Base-by-base conservation (phyloP, 1,139 yeast genomes). In the Kluyveromyces marxianus region DNA sequence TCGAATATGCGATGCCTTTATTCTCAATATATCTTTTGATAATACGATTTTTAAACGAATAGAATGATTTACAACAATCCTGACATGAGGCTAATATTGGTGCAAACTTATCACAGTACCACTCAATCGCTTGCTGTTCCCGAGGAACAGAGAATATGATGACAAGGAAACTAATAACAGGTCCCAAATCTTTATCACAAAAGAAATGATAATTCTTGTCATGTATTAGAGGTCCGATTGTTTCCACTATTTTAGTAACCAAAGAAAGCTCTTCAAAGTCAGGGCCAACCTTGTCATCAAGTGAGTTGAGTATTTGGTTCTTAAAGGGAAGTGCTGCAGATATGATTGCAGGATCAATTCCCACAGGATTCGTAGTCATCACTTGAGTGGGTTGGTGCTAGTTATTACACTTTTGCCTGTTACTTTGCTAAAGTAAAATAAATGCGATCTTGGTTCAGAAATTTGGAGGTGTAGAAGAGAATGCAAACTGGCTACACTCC, bases 31-130 rank as follows among this genome's bases (percentile, higher is more conserved):
- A 80, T 40, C 72, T 75, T 43, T 72, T 67, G 45, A 79, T 66
- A 49, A 83, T 66, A 27, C 66, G 63, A 14, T 78, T 72, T 58
- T 81, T 73, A 5, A 80, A 79, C 35, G 68, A 61, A 49, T 77
- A 77, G 55, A 79, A 83, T 31, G 69, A 64, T 25, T 66, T 50
- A 4, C 77, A 63, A 62, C 92, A 84, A 4, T 69, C 62, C 27
- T 33, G 43, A 25, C 43, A 40, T 6, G 38, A 34, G 5, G 43
- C 24, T n/a, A 40, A 33, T 14, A 40, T 34, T 14, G 43, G 43
- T 8, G 43, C 27, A 33, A 40, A 40, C 27, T 40, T 40, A 29
- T 40, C 43, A 27, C 43, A 34, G 30, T 40, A 40, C 43, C 43
- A 40, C 25, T 40, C 37, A 25, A 40, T 40, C 2, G 43, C 43